Base-by-base conservation (phyloP, 495 filamentous ascomycete species). In the Viridothelium virens region DNA sequence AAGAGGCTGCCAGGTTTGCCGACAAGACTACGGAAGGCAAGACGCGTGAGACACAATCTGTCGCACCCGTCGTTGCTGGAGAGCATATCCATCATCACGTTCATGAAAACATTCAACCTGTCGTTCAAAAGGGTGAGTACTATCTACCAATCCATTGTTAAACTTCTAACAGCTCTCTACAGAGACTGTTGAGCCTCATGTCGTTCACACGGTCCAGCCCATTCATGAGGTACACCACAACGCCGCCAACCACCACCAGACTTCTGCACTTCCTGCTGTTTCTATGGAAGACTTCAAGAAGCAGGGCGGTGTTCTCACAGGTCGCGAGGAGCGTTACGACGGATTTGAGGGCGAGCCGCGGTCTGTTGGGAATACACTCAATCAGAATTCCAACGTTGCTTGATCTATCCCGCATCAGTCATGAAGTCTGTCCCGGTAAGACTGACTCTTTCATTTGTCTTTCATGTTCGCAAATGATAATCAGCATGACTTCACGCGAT, bases 151-250 rank as follows among this genome's bases (percentile, higher is more conserved):
- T 48, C 50, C 12, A 56, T 12, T 33, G 9, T 6, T n/a, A n/a
- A 48, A 6, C 4, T 65, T 14, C 50, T 66, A 33, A 63, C 41
- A 37, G 25, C 18, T 33, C 7, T 38, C n/a, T 59, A 31, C 64
- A 74, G 86, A 88, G 68, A 82, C 81, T 14, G 80, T 88, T 63
- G 84, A 88, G 69, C 85, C 86, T 5, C 77, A 79, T 5, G 84
- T 89, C 25, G 79, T 88, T 36, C 86, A 89, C 74, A 87, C 84
- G 56, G 87, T 85, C n/a, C 78, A 86, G 6, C 86, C 84, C 0
- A 79, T 89, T 67, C 87, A 89, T 66, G 87, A 89, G 72, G 77
- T 81, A 0, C 86, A 88, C 69, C 84, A 87, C 65, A 65, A 65
- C 25, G 39, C 83, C 2, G 76, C 61, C 14, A 34, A 63, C 9